Evolutionary conservation across 192 early-diverging fungal species (phyloP), one percentile per base, ranked within the genome.

Genomic region (Entrophospora sp.): DNA sequence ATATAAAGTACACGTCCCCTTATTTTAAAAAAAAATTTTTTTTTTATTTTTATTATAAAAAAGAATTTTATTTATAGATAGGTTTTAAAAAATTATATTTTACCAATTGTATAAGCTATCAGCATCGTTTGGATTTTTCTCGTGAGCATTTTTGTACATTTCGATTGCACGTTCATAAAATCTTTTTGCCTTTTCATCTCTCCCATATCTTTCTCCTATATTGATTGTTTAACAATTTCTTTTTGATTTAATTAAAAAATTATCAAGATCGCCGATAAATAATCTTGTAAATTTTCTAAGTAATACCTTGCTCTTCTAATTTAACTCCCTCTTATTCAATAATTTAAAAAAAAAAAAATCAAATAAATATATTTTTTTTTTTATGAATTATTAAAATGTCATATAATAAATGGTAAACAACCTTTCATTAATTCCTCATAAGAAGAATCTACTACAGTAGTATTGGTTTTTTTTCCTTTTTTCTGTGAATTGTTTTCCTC

Each of bases 71-170:
- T 56, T 4, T 20, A 9, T 10, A 56, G 18, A 9, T 53, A 42
- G 7, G 0, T 31, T 10, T 7, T 20, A 27, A 12, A 34, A 28
- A 1, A 16, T 40, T 31, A 14, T 43, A 53, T 69, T 67, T 71
- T 73, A 82, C 84, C 83, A 81, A 64, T 89, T 89, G 73, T 89
- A 89, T 22, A 86, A 67, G 65, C 79, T 79, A 64, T 86, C 86
- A 13, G 76, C 72, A 48, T 84, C 79, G 4, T 81, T 68, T 5
- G 71, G 61, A 25, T 83, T 81, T 25, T 86, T 71, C 5, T 68
- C 61, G 45, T 79, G 74, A 5, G 87, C 87, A 25, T 79, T 78
- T 43, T 66, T 75, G 66, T 90, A 90, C 71, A 83, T 77, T 53
- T 87, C 84, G 18, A 73, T 71, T 31, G 88, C 82, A 42, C 72